A percentile compares a stretch with the other conserved stretches of the same genome.
phyloP scores from a whole-genome alignment of 257 asterid genomes.

The Capsicum rhomboideum region DNA sequence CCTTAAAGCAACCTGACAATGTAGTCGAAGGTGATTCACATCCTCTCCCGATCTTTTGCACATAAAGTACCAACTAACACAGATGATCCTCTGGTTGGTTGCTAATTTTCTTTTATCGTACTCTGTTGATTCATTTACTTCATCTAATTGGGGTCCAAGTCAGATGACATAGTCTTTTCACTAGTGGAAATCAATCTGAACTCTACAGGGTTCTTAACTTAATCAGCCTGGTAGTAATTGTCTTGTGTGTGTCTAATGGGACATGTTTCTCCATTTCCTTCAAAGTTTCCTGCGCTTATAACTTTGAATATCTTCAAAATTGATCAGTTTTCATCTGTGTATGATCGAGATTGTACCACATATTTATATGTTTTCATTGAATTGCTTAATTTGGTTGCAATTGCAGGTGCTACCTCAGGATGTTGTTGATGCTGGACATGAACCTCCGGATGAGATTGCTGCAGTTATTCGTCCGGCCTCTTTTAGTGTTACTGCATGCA shows the following conservation, averaged over 20 bases:
- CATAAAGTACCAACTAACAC: not conserved
- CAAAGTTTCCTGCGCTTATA: not conserved
- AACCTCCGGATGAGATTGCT: slow-evolving; percentile 35
- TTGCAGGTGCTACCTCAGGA: slow-evolving; percentile 38
- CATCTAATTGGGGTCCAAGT: not conserved
- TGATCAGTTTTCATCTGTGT: not conserved
- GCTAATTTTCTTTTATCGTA: not conserved
- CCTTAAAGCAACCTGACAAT: not conserved
- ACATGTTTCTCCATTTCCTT: not conserved
- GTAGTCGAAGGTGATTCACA: not conserved
- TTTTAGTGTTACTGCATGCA: slow-evolving; percentile 14
- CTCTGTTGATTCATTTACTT: not conserved
- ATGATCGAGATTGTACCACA: not conserved
- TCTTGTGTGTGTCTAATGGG: not conserved
- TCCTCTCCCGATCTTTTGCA: not conserved
- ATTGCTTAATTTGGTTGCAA: not conserved
- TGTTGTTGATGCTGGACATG: slow-evolving; percentile 42
- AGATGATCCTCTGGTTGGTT: not conserved
- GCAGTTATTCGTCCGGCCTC: slow-evolving; percentile 55
- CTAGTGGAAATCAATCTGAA: not conserved
- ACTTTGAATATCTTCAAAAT: not conserved
- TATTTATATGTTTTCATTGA: not conserved
- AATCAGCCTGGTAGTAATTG: not conserved
- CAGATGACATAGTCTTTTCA: not conserved
- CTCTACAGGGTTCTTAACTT: not conserved